Evolutionary conservation across 257 asterid species (phyloP), one percentile per base, ranked within the genome.

Genomic region (Fraxinus pennsylvanica): DNA sequence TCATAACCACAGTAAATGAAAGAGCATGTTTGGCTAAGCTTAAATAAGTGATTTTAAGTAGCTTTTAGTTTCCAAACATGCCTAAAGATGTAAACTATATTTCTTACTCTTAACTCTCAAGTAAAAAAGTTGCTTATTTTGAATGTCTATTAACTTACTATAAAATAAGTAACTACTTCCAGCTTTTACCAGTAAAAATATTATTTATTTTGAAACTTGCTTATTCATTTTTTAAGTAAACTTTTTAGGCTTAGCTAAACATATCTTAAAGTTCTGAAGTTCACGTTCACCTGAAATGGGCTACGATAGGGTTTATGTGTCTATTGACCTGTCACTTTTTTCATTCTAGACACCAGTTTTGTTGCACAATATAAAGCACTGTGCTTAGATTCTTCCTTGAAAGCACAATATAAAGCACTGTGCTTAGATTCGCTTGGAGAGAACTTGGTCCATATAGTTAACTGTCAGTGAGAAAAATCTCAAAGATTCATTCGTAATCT

Each of bases 381-480:
- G 32, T 30, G 32, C 32, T 30, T 30, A 30, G 32, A 30, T 30
- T 94, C 92, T 66, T 91, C 97, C 89, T 81, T 80, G 89, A 94
- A 94, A 76, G 99, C 97, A 76, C 95, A 87, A 84, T 82, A 89
- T 30, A 92, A 76, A 71, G 81, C 86, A 73, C 74, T 77, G 76
- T 90, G 86, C 61, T 89, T 90, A 78, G 86, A 71, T 73, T 83
- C 82, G 81, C 87, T 80, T n/a, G 96, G 79, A 79, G 94, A 77
- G 81, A 91, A 94, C 87, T 85, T 91, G 74, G 94, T 85, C 97
- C 97, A 94, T 83, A 92, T 32, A 32, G 32, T 30, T 81, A 71
- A 92, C 95, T 69, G 92, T 87, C 9, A 97, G 98, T 21, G 98
- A 94, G 89, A 94, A 94, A 79, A 92, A 94, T 50, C 82, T 89